phyloP scores from a whole-genome alignment of 2,329 filamentous ascomycete genomes.

The Xylariaceae sp. region DNA sequence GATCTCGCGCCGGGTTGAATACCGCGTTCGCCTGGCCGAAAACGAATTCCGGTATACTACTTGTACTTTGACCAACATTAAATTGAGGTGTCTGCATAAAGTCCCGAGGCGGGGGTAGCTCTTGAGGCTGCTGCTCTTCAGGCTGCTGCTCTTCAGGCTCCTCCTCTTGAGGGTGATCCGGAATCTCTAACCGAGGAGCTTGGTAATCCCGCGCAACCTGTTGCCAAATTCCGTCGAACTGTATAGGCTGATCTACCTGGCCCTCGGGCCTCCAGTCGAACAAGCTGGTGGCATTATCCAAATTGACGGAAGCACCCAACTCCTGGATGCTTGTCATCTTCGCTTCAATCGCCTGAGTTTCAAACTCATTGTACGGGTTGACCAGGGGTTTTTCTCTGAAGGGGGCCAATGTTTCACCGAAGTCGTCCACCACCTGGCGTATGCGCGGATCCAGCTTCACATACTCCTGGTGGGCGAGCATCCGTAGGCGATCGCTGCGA shows the following conservation, averaged over 20 bases:
- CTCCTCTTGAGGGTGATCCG: no score
- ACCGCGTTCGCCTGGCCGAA: background rate
- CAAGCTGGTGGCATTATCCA: background rate
- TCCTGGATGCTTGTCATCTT: background rate
- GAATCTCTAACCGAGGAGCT: no score
- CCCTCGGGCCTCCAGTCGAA: background rate
- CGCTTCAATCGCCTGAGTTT: background rate
- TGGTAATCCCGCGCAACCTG: background rate
- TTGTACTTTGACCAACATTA: no score
- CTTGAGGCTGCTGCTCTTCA: background rate
- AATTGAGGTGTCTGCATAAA: no score
- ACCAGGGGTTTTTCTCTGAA: background rate
- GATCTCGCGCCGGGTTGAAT: background rate
- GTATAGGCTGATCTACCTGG: background rate
- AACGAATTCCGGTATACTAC: background rate
- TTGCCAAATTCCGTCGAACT: background rate
- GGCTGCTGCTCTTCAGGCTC: background rate
- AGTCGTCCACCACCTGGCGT: slow-evolving; percentile 27
- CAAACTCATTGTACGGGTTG: background rate
- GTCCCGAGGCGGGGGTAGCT: no score
- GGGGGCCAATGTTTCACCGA: background rate
- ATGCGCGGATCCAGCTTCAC: slow-evolving; percentile 20
- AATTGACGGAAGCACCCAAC: background rate
- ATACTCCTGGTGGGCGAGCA: slow-evolving; percentile 28
- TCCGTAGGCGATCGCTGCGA: slow-evolving; percentile 10